phyloP scores from a whole-genome alignment of 2,329 filamentous ascomycete species.

The Trichoderma sp. region DNA sequence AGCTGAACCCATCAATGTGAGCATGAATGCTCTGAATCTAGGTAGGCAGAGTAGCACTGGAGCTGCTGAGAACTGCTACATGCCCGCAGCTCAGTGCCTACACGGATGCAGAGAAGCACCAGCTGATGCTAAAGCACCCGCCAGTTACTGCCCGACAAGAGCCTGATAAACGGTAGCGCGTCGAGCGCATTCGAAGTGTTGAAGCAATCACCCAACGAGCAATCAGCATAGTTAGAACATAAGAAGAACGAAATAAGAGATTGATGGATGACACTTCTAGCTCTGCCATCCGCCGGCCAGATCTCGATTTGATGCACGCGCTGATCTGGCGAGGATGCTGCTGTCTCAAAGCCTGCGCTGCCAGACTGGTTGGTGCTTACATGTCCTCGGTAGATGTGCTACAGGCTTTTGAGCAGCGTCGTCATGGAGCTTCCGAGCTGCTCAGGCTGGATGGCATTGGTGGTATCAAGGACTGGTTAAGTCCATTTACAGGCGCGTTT shows the following conservation, averaged over 20 bases:
- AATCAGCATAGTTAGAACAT: no score
- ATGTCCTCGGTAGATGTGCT: neutral
- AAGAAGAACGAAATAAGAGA: neutral
- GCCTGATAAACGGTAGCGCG: neutral
- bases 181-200: neutral
- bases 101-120: neutral
- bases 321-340: neutral
- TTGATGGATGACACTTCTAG: neutral
- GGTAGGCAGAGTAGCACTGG: neutral
- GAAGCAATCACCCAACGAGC: neutral
- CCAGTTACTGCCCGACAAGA: neutral
- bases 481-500: neutral
- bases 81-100: neutral
- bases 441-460: neutral
- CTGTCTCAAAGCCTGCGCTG: neutral
- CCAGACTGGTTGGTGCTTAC: neutral
- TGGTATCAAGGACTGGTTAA: no score
- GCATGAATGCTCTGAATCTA: neutral
- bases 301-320: neutral
- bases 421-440: neutral
- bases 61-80: neutral
- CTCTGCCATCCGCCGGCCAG: neutral
- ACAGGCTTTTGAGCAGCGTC: neutral
- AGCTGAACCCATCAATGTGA: neutral
- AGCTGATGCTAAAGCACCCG: neutral